Evolutionary conservation across 164 flowering plant genomes (phyloP).

Genomic region (Malania oleifera): DNA sequence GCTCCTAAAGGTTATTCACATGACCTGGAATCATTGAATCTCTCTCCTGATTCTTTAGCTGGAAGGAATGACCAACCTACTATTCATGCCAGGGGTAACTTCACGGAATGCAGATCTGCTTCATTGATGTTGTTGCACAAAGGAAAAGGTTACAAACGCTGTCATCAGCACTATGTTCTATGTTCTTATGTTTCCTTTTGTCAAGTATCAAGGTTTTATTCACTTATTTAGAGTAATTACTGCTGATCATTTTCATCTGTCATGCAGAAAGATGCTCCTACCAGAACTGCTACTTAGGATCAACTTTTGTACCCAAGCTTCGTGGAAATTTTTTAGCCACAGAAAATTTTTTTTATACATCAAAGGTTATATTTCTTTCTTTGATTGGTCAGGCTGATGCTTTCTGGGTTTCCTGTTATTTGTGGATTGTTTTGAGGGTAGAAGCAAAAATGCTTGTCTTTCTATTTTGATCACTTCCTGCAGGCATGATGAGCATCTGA

Average conservation of each 20-base stretch:
- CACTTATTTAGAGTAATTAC: neutral
- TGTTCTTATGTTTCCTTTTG: neutral
- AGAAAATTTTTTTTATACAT: constrained; percentile 87
- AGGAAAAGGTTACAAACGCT: constrained; percentile 57
- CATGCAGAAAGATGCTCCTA: constrained; percentile 68
- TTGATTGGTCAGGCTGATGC: neutral
- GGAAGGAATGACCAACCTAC: constrained; percentile 26
- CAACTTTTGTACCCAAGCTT: constrained; percentile 69
- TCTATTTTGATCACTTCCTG: constrained; percentile 5
- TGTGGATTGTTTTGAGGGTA: neutral
- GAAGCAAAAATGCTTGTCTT: too few species aligned
- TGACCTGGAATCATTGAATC: constrained; percentile 24
- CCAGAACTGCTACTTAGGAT: constrained; percentile 55
- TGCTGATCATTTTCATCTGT: constrained; percentile 2
- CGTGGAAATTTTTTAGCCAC: constrained; percentile 86
- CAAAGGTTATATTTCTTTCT: constrained; percentile 44
- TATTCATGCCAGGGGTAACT: constrained; percentile 71
- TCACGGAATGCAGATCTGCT: constrained; percentile 88
- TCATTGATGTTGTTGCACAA: constrained; percentile 63
- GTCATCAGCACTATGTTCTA: neutral
- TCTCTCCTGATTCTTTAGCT: constrained; percentile 34
- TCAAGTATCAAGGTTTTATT: neutral
- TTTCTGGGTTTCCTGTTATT: neutral
- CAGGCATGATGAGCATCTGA: neutral
- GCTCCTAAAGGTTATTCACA: constrained; percentile 70